A percentile compares a stretch with the other conserved stretches of the same genome.
Evolutionary conservation across 1,284 basidiomycete species (phyloP).

Genomic region (Phlebopus sp.): DNA sequence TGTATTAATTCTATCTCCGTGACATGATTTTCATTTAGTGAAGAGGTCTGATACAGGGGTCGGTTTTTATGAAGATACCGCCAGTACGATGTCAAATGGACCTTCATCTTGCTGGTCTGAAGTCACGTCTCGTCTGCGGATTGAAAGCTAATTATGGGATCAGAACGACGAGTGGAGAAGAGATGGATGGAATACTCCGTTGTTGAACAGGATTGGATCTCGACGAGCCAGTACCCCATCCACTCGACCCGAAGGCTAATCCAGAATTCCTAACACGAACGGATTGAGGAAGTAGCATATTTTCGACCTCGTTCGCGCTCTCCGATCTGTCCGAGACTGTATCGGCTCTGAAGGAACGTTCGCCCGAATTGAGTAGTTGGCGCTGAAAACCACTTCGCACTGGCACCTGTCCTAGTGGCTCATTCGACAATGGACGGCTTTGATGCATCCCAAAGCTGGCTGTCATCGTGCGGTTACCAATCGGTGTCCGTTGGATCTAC

Average conservation of each 20-base stretch:
- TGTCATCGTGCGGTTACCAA: constrained; percentile 49
- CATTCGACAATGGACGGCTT: constrained; percentile 18
- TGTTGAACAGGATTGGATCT: constrained; percentile 23
- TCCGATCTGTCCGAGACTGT: constrained; percentile 61
- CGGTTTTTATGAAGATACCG: constrained; percentile 1
- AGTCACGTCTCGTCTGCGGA: constrained; percentile 23
- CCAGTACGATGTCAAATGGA: neutral
- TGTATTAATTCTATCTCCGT: constrained; percentile 13
- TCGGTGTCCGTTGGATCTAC: constrained; percentile 73
- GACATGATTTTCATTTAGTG: constrained; percentile 9
- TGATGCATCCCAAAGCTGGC: constrained; percentile 33
- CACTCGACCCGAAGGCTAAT: constrained; percentile 18
- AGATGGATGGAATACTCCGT: constrained; percentile 24
- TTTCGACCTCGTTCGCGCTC: constrained; percentile 68
- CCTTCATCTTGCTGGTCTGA: constrained; percentile 29
- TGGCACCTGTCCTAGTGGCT: constrained; percentile 13
- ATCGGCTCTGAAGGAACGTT: constrained; percentile 40
- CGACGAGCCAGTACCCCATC: constrained; percentile 24
- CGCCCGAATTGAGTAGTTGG: constrained; percentile 27
- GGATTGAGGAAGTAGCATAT: constrained; percentile 42
- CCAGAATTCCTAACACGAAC: constrained; percentile 15
- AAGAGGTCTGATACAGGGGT: constrained; percentile 18
- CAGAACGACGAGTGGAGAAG: neutral
- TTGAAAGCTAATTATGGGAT: constrained; percentile 24
- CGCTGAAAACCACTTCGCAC: constrained; percentile 21